Conservation (phyloP, 441 rosid genomes). For the Populus hybrid region DNA sequence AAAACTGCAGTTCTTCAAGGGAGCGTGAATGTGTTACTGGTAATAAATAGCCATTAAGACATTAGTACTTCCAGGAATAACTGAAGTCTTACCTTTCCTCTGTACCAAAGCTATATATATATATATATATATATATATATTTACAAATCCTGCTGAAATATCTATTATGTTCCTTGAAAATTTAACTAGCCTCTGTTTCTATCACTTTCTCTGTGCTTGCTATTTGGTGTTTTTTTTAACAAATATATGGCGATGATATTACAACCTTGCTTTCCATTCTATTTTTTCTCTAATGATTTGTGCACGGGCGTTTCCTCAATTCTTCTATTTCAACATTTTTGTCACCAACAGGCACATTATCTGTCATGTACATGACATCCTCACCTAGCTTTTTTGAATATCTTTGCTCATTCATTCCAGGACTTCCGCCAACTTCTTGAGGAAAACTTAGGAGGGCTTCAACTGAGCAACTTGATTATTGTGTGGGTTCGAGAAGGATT, state of each 20-base stretch:
- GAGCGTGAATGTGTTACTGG: conserved; percentile 79
- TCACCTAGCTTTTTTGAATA: conserved; percentile 13
- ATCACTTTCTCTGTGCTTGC: background rate
- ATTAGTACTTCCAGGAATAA: conserved; percentile 1
- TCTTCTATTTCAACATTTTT: background rate
- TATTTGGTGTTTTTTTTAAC: background rate
- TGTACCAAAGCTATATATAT: conserved; percentile 2
- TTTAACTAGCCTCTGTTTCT: background rate
- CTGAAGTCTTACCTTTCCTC: background rate
- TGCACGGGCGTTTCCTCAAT: background rate
- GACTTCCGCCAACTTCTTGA: conserved; percentile 77
- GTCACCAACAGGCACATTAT: background rate
- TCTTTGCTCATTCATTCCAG: conserved; percentile 36
- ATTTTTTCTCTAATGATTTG: background rate
- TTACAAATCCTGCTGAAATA: background rate
- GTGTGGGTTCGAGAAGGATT: conserved; percentile 95
- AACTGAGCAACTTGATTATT: conserved; percentile 57
- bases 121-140: background rate
- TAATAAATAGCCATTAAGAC: conserved; percentile 25
- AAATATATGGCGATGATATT: background rate
- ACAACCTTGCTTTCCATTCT: background rate
- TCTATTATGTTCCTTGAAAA: background rate
- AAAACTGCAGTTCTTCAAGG: conserved; percentile 81
- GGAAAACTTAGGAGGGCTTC: conserved; percentile 52
- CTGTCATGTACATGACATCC: background rate